Evolutionary conservation across 176 grass and related monocot genomes (phyloP).

Genomic region (Triticum monococcum): DNA sequence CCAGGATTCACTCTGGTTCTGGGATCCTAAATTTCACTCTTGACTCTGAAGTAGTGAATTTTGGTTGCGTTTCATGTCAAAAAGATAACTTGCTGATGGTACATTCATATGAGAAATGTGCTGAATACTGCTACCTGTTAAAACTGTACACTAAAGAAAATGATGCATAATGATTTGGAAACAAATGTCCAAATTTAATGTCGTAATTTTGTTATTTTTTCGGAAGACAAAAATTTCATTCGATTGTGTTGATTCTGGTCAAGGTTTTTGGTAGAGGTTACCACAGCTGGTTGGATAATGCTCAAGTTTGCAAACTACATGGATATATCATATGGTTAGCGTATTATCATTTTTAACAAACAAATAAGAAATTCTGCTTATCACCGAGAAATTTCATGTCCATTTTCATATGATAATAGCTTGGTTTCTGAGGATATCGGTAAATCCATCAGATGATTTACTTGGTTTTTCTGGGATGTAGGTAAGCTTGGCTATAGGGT

Average conservation of each 20-base stretch:
- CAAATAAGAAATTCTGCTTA: constrained; percentile 8
- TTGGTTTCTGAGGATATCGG: constrained; percentile 27
- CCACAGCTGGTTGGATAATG: neutral
- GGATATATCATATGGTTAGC: constrained; percentile 3
- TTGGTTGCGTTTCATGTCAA: neutral
- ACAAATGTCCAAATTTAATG: neutral
- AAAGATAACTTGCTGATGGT: neutral
- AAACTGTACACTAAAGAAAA: neutral
- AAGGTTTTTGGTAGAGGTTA: neutral
- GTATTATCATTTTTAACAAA: neutral
- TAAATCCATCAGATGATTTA: constrained; percentile 13
- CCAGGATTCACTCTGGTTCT: neutral
- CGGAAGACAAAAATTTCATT: neutral
- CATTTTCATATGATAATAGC: neutral
- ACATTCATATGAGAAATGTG: neutral
- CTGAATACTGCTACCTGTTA: neutral
- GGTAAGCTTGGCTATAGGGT: constrained; percentile 90
- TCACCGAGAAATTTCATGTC: neutral
- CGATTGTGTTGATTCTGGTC: neutral
- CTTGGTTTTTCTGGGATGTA: constrained; percentile 31
- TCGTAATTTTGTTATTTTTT: neutral
- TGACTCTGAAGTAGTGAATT: neutral
- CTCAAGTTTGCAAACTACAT: neutral
- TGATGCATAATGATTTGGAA: neutral
- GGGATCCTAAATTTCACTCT: neutral